Evolutionary conservation across 2,329 filamentous ascomycete genomes (phyloP).

Genomic region (Paradendryphiella salina): DNA sequence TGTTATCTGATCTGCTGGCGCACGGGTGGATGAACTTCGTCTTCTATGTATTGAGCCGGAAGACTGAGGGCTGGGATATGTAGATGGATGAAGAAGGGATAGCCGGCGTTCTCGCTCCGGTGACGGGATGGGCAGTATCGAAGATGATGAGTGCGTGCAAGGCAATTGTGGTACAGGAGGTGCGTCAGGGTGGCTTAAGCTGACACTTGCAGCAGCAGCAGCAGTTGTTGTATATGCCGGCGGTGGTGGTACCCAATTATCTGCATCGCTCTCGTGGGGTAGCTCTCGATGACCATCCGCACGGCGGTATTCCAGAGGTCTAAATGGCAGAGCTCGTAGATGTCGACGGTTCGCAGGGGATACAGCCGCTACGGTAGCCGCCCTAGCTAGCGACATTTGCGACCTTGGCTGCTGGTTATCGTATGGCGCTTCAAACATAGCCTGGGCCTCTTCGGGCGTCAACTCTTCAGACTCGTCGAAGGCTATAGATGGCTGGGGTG

Average conservation of each 20-base stretch:
- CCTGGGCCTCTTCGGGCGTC: slow-evolving; percentile 42
- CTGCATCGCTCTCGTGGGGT: slow-evolving; percentile 83
- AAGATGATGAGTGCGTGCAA: slow-evolving; percentile 7
- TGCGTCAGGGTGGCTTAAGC: slow-evolving; percentile 41
- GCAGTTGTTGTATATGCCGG: slow-evolving; percentile 73
- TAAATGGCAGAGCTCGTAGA: slow-evolving; percentile 60
- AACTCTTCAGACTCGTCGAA: slow-evolving; percentile 40
- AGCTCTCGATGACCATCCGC: slow-evolving; percentile 72
- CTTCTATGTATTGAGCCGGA: slow-evolving; percentile 22
- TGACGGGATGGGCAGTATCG: slow-evolving; percentile 25
- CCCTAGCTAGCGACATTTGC: slow-evolving; percentile 46
- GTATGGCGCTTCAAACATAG: slow-evolving; percentile 47
- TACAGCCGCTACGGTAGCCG: slow-evolving; percentile 59
- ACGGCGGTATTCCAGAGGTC: slow-evolving; percentile 64
- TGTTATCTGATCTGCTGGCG: slow-evolving; percentile 17
- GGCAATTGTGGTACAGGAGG: slow-evolving; percentile 30
- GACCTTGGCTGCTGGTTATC: slow-evolving; percentile 48
- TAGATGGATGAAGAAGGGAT: slow-evolving; percentile 41
- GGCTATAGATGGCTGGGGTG: slow-evolving; percentile 21
- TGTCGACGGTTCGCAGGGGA: slow-evolving; percentile 72
- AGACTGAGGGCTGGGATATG: slow-evolving; percentile 38
- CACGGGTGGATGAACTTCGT: slow-evolving; percentile 30
- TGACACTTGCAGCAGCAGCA: slow-evolving; percentile 45
- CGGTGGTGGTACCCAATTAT: slow-evolving; percentile 85
- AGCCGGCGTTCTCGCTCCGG: slow-evolving; percentile 27